A percentile compares a stretch with the other conserved stretches of the same genome.
phyloP scores from a whole-genome alignment of 257 asterid species.

The Solanum rostratum region DNA sequence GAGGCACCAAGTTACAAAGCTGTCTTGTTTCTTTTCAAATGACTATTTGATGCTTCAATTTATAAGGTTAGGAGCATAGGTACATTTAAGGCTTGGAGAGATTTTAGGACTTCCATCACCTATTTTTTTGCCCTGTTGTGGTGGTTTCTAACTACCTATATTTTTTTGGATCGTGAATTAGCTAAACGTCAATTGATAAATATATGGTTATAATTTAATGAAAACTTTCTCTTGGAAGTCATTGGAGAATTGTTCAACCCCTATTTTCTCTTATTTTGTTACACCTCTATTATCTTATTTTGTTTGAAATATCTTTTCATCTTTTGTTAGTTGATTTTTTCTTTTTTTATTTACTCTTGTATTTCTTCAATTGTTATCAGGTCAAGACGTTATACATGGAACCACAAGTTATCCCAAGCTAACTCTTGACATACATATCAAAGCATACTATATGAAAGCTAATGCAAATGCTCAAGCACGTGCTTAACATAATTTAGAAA shows the following conservation, averaged over 20 bases:
- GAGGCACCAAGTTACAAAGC: not conserved
- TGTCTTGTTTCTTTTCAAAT: not conserved
- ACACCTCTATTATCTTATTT: not conserved
- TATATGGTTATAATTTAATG: not conserved
- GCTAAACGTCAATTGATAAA: not conserved
- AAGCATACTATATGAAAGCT: no score
- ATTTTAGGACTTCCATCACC: not conserved
- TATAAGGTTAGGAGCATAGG: not conserved
- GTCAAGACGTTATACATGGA: no score
- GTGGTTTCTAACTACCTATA: not conserved
- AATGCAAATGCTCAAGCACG: no score
- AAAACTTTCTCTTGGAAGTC: not conserved
- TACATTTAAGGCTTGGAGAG: not conserved
- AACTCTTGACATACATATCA: no score
- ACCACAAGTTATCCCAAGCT: no score
- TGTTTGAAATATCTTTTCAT: not conserved
- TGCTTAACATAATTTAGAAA: no score
- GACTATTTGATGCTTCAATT: not conserved
- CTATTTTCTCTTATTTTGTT: not conserved
- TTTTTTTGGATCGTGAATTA: not conserved
- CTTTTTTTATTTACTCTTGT: not conserved
- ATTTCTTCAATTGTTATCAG: no score
- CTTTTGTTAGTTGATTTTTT: not conserved
- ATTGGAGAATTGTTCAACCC: not conserved
- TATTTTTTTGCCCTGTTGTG: not conserved